phyloP scores from a whole-genome alignment of 2,329 filamentous ascomycete species.

The Rutstroemia sydowiana region DNA sequence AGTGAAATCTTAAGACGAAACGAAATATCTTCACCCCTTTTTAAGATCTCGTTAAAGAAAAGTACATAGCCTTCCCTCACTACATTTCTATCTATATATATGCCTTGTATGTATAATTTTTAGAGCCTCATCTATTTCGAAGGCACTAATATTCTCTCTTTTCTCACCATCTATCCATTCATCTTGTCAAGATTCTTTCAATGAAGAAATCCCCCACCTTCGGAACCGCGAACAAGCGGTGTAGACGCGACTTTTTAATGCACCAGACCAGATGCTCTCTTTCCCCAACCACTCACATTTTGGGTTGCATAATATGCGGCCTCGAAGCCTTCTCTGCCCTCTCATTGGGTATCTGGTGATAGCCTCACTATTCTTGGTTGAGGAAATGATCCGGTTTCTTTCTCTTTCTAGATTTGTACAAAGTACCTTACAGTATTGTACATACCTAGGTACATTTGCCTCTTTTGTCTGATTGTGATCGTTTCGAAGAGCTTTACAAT shows the following conservation, averaged over 20 bases:
- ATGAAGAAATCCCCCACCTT: background rate
- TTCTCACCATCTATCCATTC: background rate
- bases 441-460: background rate
- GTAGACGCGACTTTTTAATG: slow-evolving; percentile 1
- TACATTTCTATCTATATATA: no score
- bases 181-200: slow-evolving; percentile 4
- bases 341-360: background rate
- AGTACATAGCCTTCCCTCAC: no score
- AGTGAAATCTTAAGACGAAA: background rate
- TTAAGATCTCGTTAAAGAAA: slow-evolving; percentile 3
- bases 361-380: slow-evolving; percentile 2
- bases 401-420: no score
- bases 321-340: background rate
- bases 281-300: slow-evolving; percentile 2
- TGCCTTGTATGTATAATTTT: background rate
- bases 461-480: no score
- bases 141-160: background rate
- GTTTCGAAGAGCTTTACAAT: no score
- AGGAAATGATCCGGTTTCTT: no score
- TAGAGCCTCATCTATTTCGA: background rate
- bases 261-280: background rate
- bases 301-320: slow-evolving; percentile 2
- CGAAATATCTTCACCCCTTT: slow-evolving; percentile 1
- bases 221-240: slow-evolving; percentile 9
- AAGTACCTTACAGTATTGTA: background rate